phyloP scores from a whole-genome alignment of 1,139 yeast genomes.

The Meyerozyma guilliermondii region DNA sequence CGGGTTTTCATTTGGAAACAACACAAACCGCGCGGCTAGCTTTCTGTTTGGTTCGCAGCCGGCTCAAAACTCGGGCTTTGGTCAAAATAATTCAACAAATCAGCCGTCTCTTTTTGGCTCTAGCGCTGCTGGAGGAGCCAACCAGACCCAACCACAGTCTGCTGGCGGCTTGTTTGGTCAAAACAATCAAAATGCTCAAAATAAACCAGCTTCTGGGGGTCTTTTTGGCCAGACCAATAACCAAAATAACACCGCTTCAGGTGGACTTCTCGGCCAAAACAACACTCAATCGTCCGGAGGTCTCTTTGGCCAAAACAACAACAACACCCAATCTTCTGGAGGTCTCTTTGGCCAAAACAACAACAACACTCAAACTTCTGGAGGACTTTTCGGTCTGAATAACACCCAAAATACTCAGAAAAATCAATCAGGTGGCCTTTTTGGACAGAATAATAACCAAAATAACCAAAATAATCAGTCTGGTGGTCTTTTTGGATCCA shows the following conservation, averaged over 20 bases:
- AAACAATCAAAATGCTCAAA: neutral
- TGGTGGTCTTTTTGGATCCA: slow-evolving; percentile 11
- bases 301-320: slow-evolving; percentile 3
- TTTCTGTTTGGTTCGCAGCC: neutral
- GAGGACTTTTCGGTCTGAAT: slow-evolving; percentile 11
- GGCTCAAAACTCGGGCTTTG: neutral
- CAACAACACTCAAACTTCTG: slow-evolving; percentile 5
- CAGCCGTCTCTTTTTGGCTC: neutral
- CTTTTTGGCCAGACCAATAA: neutral
- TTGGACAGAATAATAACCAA: slow-evolving; percentile 3
- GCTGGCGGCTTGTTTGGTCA: neutral
- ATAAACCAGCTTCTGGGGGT: neutral
- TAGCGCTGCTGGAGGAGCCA: neutral
- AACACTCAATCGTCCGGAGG: slow-evolving; percentile 6
- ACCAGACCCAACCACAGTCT: neutral
- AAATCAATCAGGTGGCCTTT: slow-evolving; percentile 6
- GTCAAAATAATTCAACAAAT: neutral
- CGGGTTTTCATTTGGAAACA: slow-evolving; percentile 1
- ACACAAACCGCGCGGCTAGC: neutral
- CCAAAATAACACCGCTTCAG: slow-evolving; percentile 1
- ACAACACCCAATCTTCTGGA: slow-evolving; percentile 3
- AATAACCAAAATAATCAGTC: slow-evolving; percentile 10
- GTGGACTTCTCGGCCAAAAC: neutral
- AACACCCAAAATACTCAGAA: slow-evolving; percentile 2
- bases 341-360: slow-evolving; percentile 9